Evolutionary conservation across 2,329 filamentous ascomycete species (phyloP), one percentile per base, ranked within the genome.

Genomic region (Fusarium sterilihyphosum): DNA sequence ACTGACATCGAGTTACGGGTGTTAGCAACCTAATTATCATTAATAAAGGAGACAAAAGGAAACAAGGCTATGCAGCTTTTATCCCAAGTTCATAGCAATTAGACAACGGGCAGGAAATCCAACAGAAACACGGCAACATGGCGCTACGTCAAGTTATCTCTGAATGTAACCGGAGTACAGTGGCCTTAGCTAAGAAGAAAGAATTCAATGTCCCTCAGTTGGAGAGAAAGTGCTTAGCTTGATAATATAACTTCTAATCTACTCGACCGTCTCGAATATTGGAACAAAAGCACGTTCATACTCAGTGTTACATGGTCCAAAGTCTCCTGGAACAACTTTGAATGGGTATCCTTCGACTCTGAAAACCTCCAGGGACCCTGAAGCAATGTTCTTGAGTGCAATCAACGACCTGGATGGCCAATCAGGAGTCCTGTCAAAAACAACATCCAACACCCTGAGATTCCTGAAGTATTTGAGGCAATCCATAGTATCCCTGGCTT

Each of bases 321-420:
- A 31, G 14, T 40, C 41, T 4, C 54, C 56, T 41, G 54, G 49
- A 11, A 24, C n/a, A 22, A 71, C 17, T 26, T 17, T 33, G 9
- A 70, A 67, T 5, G 67, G 62, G 16, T 59, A 67, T 11, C 57
- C 33, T 20, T 71, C 31, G 9, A 71, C 29, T 47, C 69, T 58
- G 16, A 71, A 59, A 11, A 56, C 47, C 57, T 67, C 47, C 7
- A 71, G 22, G 18, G 67, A 54, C 16, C 31, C n/a, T 8, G 57
- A 38, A 12, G 50, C 61, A 38, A 66, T 54, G 18, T 67, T 54
- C 52, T 67, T 67, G 10, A 66, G 31, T 8, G 57, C 41, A 26
- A 67, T n/a, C n/a, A 70, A 37, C 9, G 56, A 29, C 46, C 43
- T 59, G 10, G 33, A 67, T 14, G 61, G 69, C n/a, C 35, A n/a